A percentile compares a stretch with the other conserved stretches of the same genome.
Conservation (phyloP, 2,329 filamentous ascomycete genomes). For the Plenodomus lindquistii region DNA sequence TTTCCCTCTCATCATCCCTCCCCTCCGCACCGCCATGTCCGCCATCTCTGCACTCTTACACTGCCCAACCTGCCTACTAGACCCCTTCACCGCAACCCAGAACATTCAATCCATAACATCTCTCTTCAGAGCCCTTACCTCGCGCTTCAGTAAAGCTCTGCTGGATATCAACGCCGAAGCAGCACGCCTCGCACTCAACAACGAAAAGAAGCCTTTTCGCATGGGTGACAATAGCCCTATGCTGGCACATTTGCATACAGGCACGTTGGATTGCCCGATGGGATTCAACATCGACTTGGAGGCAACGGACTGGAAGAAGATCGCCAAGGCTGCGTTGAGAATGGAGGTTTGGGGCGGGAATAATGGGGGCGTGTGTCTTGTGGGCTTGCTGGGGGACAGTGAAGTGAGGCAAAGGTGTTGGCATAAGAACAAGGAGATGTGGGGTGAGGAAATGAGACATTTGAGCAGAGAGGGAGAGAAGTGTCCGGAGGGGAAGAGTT, state of each 20-base stretch:
- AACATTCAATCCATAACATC: slow-evolving; percentile 50
- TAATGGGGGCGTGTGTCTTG: slow-evolving; percentile 33
- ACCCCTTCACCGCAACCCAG: slow-evolving; percentile 50
- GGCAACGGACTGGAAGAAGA: slow-evolving; percentile 47
- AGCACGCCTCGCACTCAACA: slow-evolving; percentile 28
- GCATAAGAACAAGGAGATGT: slow-evolving; percentile 34
- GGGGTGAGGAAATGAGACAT: slow-evolving; percentile 21
- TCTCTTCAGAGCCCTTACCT: slow-evolving; percentile 48
- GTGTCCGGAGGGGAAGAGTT: slow-evolving; percentile 7
- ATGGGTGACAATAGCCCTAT: slow-evolving; percentile 49
- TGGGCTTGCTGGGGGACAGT: slow-evolving; percentile 43
- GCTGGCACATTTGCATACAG: slow-evolving; percentile 49
- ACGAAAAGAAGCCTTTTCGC: slow-evolving; percentile 47
- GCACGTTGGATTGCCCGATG: slow-evolving; percentile 48
- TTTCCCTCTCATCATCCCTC: slow-evolving; percentile 50
- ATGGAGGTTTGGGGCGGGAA: slow-evolving; percentile 49
- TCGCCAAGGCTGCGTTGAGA: slow-evolving; percentile 52
- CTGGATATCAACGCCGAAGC: slow-evolving; percentile 47
- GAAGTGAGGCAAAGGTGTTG: slow-evolving; percentile 49
- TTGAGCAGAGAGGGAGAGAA: slow-evolving; percentile 19
- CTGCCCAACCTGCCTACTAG: slow-evolving; percentile 49
- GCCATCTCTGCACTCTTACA: slow-evolving; percentile 45
- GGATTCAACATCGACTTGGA: slow-evolving; percentile 51
- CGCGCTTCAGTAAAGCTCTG: slow-evolving; percentile 49
- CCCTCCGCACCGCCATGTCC: slow-evolving; percentile 49